These are phyloP conservation scores for Dissophora globulifera DNA, from an alignment of 192 early-diverging fungal genomes.

Conservation along the genomic window DNA sequence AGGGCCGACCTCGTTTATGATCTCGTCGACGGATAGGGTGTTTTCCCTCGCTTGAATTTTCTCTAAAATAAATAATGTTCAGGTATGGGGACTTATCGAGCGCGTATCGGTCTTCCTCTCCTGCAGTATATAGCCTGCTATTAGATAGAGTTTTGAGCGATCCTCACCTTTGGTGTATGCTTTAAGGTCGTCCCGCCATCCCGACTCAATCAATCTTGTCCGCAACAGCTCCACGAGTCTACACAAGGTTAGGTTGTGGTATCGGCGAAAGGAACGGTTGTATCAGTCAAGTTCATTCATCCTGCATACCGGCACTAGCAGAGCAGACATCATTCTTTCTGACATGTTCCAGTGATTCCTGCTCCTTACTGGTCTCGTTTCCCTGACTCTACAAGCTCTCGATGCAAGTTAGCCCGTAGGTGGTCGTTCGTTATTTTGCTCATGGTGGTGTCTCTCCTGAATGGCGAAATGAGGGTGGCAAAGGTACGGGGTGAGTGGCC, in stretches of 20 bases:
- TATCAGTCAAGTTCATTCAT: neutral
- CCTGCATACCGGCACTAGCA: neutral
- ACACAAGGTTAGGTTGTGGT: constrained; percentile 7
- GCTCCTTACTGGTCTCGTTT: constrained; percentile 44
- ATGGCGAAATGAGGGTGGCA: neutral
- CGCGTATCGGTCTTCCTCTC: no score
- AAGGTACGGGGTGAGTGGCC: no score
- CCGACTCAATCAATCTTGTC: constrained; percentile 35
- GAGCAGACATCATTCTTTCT: no score
- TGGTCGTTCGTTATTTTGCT: constrained; percentile 42
- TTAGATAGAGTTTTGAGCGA: no score
- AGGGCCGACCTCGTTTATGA: constrained; percentile 43
- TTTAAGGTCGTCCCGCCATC: constrained; percentile 47
- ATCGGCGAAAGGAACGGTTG: neutral
- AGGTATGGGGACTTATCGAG: no score
- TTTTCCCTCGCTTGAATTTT: constrained; percentile 33
- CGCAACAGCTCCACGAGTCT: constrained; percentile 39
- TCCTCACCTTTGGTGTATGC: constrained; percentile 36
- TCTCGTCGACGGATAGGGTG: constrained; percentile 36
- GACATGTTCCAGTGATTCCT: neutral
- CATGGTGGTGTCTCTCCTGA: constrained; percentile 8
- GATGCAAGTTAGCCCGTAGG: constrained; percentile 38
- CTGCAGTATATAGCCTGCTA: no score
- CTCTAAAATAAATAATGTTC: no score
- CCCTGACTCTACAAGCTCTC: constrained; percentile 50